A percentile compares a stretch with the other conserved stretches of the same genome.
Evolutionary conservation across 768 basidiomycete species (phyloP).

Genomic region (Fistulinella prunicolor): DNA sequence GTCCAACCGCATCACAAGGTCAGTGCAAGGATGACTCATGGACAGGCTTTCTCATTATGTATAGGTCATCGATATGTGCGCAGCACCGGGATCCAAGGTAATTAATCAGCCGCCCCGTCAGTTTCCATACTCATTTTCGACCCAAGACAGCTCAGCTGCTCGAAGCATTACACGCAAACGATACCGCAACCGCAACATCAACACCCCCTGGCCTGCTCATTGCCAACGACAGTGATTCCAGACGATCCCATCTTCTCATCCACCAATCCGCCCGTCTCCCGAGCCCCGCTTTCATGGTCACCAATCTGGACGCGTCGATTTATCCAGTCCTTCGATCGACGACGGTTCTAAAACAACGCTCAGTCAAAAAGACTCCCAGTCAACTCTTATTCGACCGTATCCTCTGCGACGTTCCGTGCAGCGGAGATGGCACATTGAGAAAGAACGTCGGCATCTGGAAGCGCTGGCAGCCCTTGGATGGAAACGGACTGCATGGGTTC

Average conservation of each 20-base stretch:
- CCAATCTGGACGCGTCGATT: constrained; percentile 91
- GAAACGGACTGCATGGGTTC: constrained; percentile 86
- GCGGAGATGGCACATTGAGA: constrained; percentile 92
- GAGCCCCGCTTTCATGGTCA: constrained; percentile 89
- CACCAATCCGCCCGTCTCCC: constrained; percentile 96
- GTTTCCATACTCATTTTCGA: not conserved
- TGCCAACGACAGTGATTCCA: constrained; percentile 94
- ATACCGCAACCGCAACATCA: constrained; percentile 58
- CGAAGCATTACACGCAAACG: constrained; percentile 87
- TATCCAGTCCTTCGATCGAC: constrained; percentile 59
- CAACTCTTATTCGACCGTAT: constrained; percentile 88
- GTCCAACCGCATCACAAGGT: constrained; percentile 90
- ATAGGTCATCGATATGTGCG: constrained; percentile 95
- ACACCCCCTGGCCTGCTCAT: constrained; percentile 84
- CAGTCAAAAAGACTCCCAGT: constrained; percentile 37
- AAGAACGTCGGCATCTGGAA: constrained; percentile 98
- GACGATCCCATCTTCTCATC: constrained; percentile 92
- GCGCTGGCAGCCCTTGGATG: constrained; percentile 84
- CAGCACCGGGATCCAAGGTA: constrained; percentile 96
- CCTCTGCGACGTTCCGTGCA: constrained; percentile 95
- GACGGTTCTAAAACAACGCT: constrained; percentile 26
- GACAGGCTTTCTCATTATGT: not conserved
- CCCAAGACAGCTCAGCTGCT: constrained; percentile 88
- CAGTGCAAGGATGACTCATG: constrained; percentile 18
- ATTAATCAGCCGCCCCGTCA: not conserved